These are phyloP conservation scores for Cercospora zeae-maydis DNA, from an alignment of 2,329 filamentous ascomycete species.

Conservation along the genomic window DNA sequence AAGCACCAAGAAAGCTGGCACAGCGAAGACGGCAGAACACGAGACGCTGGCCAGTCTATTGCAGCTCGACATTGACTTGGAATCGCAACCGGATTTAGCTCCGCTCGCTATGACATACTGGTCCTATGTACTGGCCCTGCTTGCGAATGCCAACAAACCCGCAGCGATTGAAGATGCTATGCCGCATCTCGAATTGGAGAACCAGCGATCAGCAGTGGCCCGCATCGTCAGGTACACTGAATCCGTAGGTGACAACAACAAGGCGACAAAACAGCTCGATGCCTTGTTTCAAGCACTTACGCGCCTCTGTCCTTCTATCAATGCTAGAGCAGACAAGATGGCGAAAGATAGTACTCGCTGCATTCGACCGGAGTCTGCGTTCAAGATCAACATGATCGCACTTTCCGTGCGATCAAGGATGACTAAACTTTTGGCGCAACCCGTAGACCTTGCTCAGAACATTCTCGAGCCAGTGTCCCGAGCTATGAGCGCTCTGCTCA, in stretches of 20 bases:
- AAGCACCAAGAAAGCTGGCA: background rate
- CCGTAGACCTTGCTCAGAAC: conserved; percentile 60
- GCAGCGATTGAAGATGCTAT: conserved; percentile 57
- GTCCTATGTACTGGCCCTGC: conserved; percentile 60
- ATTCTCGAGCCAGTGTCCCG: conserved; percentile 62
- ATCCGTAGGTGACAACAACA: conserved; percentile 49
- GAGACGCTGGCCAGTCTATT: conserved; percentile 59
- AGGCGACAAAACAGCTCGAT: conserved; percentile 64
- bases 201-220: conserved; percentile 56
- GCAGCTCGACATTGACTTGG: conserved; percentile 52
- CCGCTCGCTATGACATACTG: conserved; percentile 64
- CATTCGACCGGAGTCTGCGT: conserved; percentile 54
- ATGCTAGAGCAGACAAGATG: conserved; percentile 57
- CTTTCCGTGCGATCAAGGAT: conserved; percentile 60
- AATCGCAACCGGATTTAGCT: conserved; percentile 37
- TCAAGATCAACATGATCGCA: conserved; percentile 63
- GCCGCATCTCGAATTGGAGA: conserved; percentile 52
- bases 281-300: conserved; percentile 62
- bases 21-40: conserved; percentile 28
- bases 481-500: conserved; percentile 58
- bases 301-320: conserved; percentile 64
- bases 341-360: conserved; percentile 55
- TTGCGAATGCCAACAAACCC: conserved; percentile 59
- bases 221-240: conserved; percentile 52
- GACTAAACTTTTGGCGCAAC: conserved; percentile 62